Conservation (phyloP, 2,329 filamentous ascomycete genomes). For the Ascochyta koolunga region DNA sequence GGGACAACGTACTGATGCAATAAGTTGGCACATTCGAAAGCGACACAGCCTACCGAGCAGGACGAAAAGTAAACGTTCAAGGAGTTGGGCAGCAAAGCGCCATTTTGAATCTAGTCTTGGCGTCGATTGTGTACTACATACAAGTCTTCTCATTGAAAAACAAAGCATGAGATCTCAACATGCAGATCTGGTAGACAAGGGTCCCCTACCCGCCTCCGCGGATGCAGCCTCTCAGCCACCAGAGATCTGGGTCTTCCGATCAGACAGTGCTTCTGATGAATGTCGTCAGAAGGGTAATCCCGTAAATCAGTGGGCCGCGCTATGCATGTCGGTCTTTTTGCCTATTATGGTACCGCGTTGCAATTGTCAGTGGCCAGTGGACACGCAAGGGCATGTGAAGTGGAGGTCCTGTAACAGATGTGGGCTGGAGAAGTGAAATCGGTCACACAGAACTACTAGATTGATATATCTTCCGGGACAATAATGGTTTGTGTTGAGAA, state of each 20-base stretch:
- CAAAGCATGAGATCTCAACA: not conserved
- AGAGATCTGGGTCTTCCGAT: not conserved
- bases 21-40: no score
- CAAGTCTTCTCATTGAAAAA: not conserved
- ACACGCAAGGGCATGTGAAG: not conserved
- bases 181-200: not conserved
- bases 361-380: not conserved
- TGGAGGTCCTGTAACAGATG: not conserved
- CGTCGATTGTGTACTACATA: not conserved
- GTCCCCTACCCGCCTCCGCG: not conserved
- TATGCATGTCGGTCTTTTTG: not conserved
- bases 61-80: not conserved
- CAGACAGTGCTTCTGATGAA: not conserved
- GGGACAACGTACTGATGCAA: no score
- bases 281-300: not conserved
- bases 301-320: not conserved
- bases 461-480: not conserved
- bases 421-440: not conserved
- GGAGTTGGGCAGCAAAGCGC: not conserved
- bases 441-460: not conserved
- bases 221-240: not conserved
- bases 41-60: not conserved
- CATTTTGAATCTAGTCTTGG: not conserved
- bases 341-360: not conserved
- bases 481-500: not conserved